Evolutionary conservation across 352 stramenopile genomes (phyloP).

Genomic region (Globisporangium carolinianum): DNA sequence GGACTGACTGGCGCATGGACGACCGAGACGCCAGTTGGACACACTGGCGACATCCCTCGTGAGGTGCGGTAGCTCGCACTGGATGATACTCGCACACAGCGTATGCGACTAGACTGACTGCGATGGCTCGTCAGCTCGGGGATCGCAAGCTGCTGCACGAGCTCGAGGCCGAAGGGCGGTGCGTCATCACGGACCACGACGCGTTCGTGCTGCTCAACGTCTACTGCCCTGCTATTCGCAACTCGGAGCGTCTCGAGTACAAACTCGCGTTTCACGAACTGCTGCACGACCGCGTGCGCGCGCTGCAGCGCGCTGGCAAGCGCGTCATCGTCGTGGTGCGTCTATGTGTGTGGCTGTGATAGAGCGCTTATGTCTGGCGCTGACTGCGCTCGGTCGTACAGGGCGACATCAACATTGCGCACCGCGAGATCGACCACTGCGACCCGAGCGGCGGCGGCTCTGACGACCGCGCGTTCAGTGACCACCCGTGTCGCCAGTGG

Average conservation of each 20-base stretch:
- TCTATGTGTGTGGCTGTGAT: not conserved
- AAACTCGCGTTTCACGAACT: conserved; percentile 80
- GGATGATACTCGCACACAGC: no score
- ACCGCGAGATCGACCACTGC: conserved; percentile 77
- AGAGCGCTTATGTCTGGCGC: not conserved
- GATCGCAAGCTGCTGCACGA: conserved; percentile 36
- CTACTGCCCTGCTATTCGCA: conserved; percentile 78
- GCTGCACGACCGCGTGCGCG: conserved; percentile 53
- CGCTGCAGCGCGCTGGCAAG: conserved; percentile 39
- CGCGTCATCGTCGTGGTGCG: conserved; percentile 63
- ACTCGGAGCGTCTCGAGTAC: conserved; percentile 69
- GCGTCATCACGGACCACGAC: conserved; percentile 83
- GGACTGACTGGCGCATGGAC: conserved; percentile 54
- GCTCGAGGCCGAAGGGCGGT: conserved; percentile 74
- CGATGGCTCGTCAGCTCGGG: no score
- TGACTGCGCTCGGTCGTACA: conserved; percentile 13
- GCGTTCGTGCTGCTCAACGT: conserved; percentile 88
- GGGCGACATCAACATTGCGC: conserved; percentile 82
- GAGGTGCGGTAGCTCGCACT: conserved; percentile 20
- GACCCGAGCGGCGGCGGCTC: conserved; percentile 25
- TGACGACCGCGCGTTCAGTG: conserved; percentile 28
- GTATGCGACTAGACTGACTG: no score
- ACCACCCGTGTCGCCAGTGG: conserved; percentile 67
- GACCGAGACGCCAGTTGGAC: conserved; percentile 50
- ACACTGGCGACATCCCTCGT: conserved; percentile 36